Conservation (phyloP, 495 filamentous ascomycete genomes). For the Penicillium psychrofluorescens region DNA sequence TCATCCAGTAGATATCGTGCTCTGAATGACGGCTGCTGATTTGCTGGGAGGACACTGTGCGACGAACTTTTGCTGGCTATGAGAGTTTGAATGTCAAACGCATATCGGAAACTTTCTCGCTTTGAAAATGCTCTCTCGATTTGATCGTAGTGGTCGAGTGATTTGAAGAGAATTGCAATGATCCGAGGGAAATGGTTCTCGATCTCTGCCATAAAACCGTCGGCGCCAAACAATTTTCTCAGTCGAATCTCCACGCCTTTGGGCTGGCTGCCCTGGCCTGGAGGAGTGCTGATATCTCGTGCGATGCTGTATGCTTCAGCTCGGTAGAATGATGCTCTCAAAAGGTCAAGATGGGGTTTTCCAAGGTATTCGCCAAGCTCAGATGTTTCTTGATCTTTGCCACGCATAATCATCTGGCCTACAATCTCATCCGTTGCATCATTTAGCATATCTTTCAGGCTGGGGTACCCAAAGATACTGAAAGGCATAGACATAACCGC, state of each 20-base stretch:
- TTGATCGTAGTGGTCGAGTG: slow-evolving; percentile 66
- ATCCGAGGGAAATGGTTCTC: slow-evolving; percentile 67
- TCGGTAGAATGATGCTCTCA: slow-evolving; percentile 68
- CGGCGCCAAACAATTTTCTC: slow-evolving; percentile 60
- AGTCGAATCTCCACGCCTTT: slow-evolving; percentile 61
- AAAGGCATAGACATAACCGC: slow-evolving; percentile 66
- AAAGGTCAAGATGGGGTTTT: slow-evolving; percentile 45
- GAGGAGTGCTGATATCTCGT: slow-evolving; percentile 61
- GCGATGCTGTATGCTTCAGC: slow-evolving; percentile 78
- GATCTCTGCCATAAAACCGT: slow-evolving; percentile 52
- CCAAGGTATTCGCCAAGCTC: slow-evolving; percentile 52
- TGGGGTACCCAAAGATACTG: slow-evolving; percentile 69
- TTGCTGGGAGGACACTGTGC: slow-evolving; percentile 51
- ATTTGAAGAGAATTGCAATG: slow-evolving; percentile 61
- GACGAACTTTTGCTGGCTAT: slow-evolving; percentile 63
- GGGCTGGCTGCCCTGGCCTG: slow-evolving; percentile 39
- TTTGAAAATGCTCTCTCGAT: slow-evolving; percentile 67
- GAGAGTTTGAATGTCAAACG: slow-evolving; percentile 52
- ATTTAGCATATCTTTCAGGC: slow-evolving; percentile 58
- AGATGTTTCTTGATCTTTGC: slow-evolving; percentile 53
- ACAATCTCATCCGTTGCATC: slow-evolving; percentile 74
- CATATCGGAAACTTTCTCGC: slow-evolving; percentile 48
- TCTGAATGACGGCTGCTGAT: slow-evolving; percentile 81
- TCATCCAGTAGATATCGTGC: slow-evolving; percentile 66
- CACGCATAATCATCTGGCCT: slow-evolving; percentile 80